phyloP scores from a whole-genome alignment of 768 basidiomycete genomes.

The Psilocybe sp. region DNA sequence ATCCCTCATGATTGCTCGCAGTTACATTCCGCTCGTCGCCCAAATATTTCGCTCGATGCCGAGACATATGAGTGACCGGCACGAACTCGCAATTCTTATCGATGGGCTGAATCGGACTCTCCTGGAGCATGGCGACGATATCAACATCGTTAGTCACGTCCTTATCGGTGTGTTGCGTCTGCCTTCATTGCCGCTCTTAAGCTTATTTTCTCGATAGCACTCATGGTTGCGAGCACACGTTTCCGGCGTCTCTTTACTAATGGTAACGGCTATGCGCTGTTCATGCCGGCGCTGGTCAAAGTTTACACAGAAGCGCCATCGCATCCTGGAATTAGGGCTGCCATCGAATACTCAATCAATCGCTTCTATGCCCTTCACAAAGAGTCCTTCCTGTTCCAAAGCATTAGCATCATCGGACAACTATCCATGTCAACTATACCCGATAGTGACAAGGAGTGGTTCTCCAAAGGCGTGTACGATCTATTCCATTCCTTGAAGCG shows the following conservation, averaged over 20 bases:
- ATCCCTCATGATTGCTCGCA: conserved; percentile 64
- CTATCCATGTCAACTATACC: conserved; percentile 41
- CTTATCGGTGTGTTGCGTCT: conserved; percentile 54
- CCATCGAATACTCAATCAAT: conserved; percentile 69
- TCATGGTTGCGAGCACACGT: conserved; percentile 74
- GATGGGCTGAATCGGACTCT: conserved; percentile 74
- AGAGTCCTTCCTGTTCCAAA: conserved; percentile 74
- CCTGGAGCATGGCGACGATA: conserved; percentile 65
- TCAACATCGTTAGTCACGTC: conserved; percentile 73
- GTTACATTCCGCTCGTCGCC: conserved; percentile 63
- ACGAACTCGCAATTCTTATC: conserved; percentile 61
- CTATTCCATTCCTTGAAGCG: conserved; percentile 58
- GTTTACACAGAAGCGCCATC: conserved; percentile 61
- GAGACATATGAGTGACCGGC: conserved; percentile 65
- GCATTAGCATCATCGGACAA: conserved; percentile 59
- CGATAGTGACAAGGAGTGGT: conserved; percentile 44
- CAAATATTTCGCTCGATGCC: conserved; percentile 74
- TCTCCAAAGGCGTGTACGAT: conserved; percentile 53
- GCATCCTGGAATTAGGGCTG: conserved; percentile 55
- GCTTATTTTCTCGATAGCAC: conserved; percentile 34
- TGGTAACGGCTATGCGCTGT: conserved; percentile 68
- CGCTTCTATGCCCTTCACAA: conserved; percentile 74
- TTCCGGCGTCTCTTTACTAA: conserved; percentile 75
- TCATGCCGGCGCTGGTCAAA: conserved; percentile 72
- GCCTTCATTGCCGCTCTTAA: neutral